Evolutionary conservation across 306 rosid genomes (phyloP).

Genomic region (Cercis canadensis): DNA sequence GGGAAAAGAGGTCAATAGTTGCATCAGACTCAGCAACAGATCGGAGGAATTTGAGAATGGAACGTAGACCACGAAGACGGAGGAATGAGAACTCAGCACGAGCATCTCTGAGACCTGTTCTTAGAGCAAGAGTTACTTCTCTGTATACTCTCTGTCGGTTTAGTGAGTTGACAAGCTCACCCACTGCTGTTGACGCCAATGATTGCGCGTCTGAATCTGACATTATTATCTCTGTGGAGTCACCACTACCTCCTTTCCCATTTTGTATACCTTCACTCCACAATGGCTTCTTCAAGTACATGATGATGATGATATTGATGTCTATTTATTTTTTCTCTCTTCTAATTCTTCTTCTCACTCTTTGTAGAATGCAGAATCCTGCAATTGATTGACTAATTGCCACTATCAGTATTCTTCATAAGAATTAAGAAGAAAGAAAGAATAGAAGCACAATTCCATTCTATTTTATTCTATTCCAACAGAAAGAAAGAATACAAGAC

Average conservation of each 20-base stretch:
- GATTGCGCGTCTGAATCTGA: slow-evolving; percentile 44
- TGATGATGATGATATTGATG: neutral
- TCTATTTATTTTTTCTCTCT: neutral
- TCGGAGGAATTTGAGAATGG: slow-evolving; percentile 83
- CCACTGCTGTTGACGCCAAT: slow-evolving; percentile 39
- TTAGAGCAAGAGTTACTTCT: slow-evolving; percentile 84
- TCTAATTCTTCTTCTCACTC: neutral
- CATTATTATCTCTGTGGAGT: too few species aligned
- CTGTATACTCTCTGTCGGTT: slow-evolving; percentile 71
- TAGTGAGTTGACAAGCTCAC: slow-evolving; percentile 66
- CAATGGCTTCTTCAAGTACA: slow-evolving; percentile 77
- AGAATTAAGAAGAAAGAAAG: too few species aligned
- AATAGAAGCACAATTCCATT: too few species aligned
- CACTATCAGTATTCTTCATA: too few species aligned
- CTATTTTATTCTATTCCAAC: too few species aligned
- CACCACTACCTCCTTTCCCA: slow-evolving; percentile 24
- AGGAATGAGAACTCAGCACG: slow-evolving; percentile 89
- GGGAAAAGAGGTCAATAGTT: slow-evolving; percentile 67
- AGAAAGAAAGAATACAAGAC: too few species aligned
- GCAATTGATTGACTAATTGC: too few species aligned
- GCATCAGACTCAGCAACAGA: slow-evolving; percentile 73
- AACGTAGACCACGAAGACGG: slow-evolving; percentile 82
- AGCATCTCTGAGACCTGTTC: slow-evolving; percentile 78
- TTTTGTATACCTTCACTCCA: slow-evolving; percentile 65
- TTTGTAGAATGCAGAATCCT: too few species aligned